Percentiles rank a stretch among this genome's conserved stretches.
phyloP scores from a whole-genome alignment of 345 rosid genomes.

The Garcia nutans region DNA sequence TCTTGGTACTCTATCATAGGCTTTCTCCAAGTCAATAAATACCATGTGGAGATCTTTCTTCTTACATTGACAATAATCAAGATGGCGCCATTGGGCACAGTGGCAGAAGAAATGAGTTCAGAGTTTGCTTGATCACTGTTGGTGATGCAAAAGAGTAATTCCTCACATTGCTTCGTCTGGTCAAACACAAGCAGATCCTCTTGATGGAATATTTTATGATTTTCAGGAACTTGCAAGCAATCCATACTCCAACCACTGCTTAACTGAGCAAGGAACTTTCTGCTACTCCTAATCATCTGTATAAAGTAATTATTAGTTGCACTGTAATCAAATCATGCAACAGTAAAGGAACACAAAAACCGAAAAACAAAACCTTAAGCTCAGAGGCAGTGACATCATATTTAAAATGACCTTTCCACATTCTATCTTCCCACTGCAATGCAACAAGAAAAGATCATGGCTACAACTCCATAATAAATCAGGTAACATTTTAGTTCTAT shows the following conservation, averaged over 20 bases:
- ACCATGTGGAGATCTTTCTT: no score
- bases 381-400: slow-evolving; percentile 35
- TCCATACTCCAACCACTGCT: slow-evolving; percentile 22
- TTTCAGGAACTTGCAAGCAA: slow-evolving; percentile 19
- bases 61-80: slow-evolving; percentile 32
- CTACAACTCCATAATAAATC: neutral
- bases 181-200: slow-evolving; percentile 16
- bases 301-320: slow-evolving; percentile 6
- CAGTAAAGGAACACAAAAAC: neutral
- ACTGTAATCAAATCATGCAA: neutral
- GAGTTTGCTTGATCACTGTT: slow-evolving; percentile 26
- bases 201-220: slow-evolving; percentile 9
- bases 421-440: slow-evolving; percentile 44
- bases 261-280: slow-evolving; percentile 39
- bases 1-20: no score
- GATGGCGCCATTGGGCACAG: slow-evolving; percentile 28
- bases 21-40: no score
- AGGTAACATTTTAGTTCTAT: neutral
- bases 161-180: slow-evolving; percentile 24
- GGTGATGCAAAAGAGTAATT: slow-evolving; percentile 36
- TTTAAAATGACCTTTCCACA: slow-evolving; percentile 31
- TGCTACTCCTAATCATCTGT: slow-evolving; percentile 33
- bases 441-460: slow-evolving; percentile 9
- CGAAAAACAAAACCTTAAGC: slow-evolving; percentile 31
- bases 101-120: slow-evolving; percentile 32